phyloP scores from a whole-genome alignment of 2,329 filamentous ascomycete genomes.

The Sphaerulina populicola region DNA sequence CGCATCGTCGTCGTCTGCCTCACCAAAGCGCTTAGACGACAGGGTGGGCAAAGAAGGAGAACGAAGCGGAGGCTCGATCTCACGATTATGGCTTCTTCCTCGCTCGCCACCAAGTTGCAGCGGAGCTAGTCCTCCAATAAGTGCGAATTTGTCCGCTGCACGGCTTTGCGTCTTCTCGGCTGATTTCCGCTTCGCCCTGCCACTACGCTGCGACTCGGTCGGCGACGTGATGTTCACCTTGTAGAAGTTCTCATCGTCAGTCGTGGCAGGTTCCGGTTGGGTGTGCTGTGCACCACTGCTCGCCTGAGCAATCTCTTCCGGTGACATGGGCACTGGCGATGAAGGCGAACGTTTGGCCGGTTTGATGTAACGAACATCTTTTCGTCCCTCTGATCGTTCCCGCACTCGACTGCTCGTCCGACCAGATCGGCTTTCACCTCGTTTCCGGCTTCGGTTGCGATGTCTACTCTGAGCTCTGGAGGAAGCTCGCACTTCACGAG shows the following conservation, averaged over 20 bases:
- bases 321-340: constrained; percentile 89
- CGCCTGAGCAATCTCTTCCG: constrained; percentile 56
- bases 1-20: constrained; percentile 47
- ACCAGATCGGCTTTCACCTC: constrained; percentile 30
- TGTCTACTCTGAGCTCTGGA: constrained; percentile 32
- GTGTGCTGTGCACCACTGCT: constrained; percentile 15
- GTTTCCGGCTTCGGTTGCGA: constrained; percentile 44
- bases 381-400: constrained; percentile 55
- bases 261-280: constrained; percentile 43
- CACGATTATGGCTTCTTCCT: constrained; percentile 56
- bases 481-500: constrained; percentile 33
- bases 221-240: constrained; percentile 33
- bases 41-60: constrained; percentile 75
- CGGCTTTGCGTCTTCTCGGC: constrained; percentile 1
- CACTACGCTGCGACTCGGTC: constrained; percentile 26
- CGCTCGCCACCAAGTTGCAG: constrained; percentile 33
- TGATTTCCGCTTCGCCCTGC: constrained; percentile 4
- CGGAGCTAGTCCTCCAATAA: constrained; percentile 32
- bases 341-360: constrained; percentile 79
- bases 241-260: constrained; percentile 44
- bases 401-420: constrained; percentile 41
- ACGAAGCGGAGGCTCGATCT: constrained; percentile 49
- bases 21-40: constrained; percentile 47
- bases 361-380: constrained; percentile 58
- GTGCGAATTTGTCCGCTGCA: constrained; percentile 30